These are phyloP conservation scores for Peribolospora baueri DNA, from an alignment of 768 basidiomycete genomes.

Conservation along the genomic window DNA sequence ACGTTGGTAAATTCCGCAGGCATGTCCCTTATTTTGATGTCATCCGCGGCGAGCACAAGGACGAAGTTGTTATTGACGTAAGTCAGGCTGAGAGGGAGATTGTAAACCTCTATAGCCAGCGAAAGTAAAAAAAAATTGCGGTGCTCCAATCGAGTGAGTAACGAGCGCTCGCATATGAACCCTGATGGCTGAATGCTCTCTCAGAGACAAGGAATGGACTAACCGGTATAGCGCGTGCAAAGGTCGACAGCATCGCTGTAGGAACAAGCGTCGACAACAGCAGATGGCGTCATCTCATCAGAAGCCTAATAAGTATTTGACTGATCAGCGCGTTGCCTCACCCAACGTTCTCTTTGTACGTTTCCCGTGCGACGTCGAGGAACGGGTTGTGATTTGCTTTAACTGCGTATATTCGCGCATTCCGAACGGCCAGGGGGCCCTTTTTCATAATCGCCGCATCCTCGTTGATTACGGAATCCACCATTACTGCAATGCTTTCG, in stretches of 20 bases:
- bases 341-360: conserved; percentile 66
- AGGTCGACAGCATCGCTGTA: too few species aligned
- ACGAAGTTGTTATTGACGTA: conserved; percentile 48
- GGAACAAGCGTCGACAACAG: too few species aligned
- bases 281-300: too few species aligned
- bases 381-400: conserved; percentile 26
- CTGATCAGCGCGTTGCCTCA: too few species aligned
- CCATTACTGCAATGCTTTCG: too few species aligned
- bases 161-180: too few species aligned
- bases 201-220: too few species aligned
- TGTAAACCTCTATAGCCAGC: conserved; percentile 27
- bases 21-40: conserved; percentile 31
- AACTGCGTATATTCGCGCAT: conserved; percentile 70
- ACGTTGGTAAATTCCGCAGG: conserved; percentile 51
- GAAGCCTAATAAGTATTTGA: too few species aligned
- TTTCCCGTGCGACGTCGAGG: conserved; percentile 82
- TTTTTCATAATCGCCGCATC: conserved; percentile 31
- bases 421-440: conserved; percentile 40
- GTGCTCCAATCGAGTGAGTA: too few species aligned
- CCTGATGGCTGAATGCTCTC: too few species aligned
- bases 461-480: conserved; percentile 33
- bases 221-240: too few species aligned
- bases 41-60: conserved; percentile 41
- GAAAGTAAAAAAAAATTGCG: too few species aligned
- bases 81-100: conserved; percentile 37